Conservation (phyloP, 2,329 filamentous ascomycete genomes). For the Hypoxylon sp. region DNA sequence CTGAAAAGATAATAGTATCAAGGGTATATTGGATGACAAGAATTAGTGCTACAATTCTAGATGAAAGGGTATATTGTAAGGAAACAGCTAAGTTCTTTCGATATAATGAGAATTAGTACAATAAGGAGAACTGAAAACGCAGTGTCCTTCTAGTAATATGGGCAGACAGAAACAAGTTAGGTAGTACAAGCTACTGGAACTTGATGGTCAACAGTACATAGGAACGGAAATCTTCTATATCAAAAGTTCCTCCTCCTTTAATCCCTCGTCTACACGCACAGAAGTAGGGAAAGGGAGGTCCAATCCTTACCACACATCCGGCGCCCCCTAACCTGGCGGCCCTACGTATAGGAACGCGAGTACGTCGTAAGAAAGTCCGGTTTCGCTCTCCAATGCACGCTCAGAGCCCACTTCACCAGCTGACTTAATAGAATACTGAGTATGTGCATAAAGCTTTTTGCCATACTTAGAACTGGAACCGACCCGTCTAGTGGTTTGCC, state of each 20-base stretch:
- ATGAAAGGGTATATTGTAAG: slow-evolving; percentile 7
- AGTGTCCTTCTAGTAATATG: neutral
- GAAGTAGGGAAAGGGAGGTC: slow-evolving; percentile 3
- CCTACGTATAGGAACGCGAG: slow-evolving; percentile 23
- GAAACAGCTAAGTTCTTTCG: slow-evolving; percentile 1
- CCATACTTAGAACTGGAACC: slow-evolving; percentile 3
- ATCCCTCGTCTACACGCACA: neutral
- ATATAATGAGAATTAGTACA: slow-evolving; percentile 5
- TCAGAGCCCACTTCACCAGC: neutral
- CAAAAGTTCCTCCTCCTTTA: neutral
- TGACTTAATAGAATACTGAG: slow-evolving; percentile 5
- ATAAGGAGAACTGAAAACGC: neutral
- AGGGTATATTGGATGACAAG: neutral
- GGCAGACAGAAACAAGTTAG: neutral
- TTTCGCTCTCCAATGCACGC: slow-evolving; percentile 16
- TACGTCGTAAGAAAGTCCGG: slow-evolving; percentile 15
- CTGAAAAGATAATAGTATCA: neutral
- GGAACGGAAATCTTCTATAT: neutral
- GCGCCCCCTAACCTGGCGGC: neutral
- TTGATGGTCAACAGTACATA: neutral
- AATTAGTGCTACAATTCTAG: neutral
- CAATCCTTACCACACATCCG: slow-evolving; percentile 1
- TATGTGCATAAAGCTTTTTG: slow-evolving; percentile 11
- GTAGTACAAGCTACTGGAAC: neutral
- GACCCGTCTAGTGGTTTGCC: slow-evolving; percentile 10